phyloP scores from a whole-genome alignment of 2,329 filamentous ascomycete genomes.

The Aureobasidium melanogenum region DNA sequence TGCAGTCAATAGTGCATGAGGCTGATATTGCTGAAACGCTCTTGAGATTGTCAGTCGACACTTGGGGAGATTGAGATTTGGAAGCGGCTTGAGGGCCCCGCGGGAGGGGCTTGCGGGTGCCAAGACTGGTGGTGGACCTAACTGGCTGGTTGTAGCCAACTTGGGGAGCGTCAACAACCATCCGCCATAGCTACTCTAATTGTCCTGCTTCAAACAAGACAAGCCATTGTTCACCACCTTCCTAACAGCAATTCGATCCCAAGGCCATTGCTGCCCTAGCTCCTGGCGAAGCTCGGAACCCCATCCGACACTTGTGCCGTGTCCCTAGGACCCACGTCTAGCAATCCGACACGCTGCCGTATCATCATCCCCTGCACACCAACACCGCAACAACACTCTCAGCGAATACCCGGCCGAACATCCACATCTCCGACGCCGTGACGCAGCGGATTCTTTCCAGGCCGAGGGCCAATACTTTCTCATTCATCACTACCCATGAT shows the following conservation, averaged over 20 bases:
- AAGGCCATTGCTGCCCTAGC: neutral
- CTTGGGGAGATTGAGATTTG: neutral
- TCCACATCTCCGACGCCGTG: neutral
- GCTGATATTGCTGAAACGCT: neutral
- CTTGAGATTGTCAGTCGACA: neutral
- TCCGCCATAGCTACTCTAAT: neutral
- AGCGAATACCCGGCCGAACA: neutral
- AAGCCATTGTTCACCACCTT: slow-evolving; percentile 4
- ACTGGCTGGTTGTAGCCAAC: neutral
- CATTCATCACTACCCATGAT: slow-evolving; percentile 41
- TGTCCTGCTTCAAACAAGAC: neutral
- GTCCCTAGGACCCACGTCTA: neutral
- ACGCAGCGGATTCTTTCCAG: neutral
- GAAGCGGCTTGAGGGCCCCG: neutral
- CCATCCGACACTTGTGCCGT: neutral
- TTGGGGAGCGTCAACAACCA: neutral
- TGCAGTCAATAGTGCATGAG: too few species aligned
- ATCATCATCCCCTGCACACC: slow-evolving; percentile 9
- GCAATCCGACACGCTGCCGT: neutral
- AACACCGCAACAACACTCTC: neutral
- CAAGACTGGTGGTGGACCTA: neutral
- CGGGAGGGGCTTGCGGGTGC: neutral
- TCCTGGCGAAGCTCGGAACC: neutral
- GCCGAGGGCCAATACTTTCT: neutral
- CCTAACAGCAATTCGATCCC: neutral